These are phyloP conservation scores for Cotoneaster glaucophyllus DNA, from an alignment of 306 rosid genomes.

Conservation along the genomic window DNA sequence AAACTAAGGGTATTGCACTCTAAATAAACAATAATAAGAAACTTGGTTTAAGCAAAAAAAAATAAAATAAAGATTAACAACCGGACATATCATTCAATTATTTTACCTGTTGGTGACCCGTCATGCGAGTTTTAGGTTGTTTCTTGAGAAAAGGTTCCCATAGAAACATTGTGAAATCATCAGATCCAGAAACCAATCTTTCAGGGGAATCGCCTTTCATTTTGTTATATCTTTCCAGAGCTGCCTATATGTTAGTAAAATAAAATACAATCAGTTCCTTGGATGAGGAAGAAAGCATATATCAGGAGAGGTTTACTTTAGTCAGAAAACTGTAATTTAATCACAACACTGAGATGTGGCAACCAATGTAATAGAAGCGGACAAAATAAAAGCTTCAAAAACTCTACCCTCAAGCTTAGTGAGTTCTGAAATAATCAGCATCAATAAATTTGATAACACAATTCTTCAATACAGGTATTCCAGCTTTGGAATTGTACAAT, in stretches of 20 bases:
- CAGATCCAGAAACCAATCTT: slow-evolving; percentile 95
- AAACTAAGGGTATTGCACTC: slow-evolving; percentile 3
- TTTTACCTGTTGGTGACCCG: slow-evolving; percentile 92
- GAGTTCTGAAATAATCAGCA: background rate
- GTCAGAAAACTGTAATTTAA: background rate
- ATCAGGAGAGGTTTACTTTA: background rate
- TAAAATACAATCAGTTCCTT: background rate
- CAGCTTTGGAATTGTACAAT: background rate
- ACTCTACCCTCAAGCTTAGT: background rate
- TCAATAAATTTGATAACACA: background rate
- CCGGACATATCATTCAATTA: background rate
- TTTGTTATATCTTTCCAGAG: slow-evolving; percentile 79
- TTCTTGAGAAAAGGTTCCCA: slow-evolving; percentile 91
- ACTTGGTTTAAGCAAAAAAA: background rate
- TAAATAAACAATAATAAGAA: slow-evolving; percentile 7
- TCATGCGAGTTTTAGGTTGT: slow-evolving; percentile 88
- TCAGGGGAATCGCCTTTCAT: slow-evolving; percentile 87
- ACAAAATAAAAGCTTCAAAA: background rate
- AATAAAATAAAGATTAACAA: background rate
- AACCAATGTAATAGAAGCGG: background rate
- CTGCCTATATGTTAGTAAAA: slow-evolving; percentile 47
- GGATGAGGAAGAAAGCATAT: background rate
- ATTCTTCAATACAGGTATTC: background rate
- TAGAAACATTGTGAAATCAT: slow-evolving; percentile 92
- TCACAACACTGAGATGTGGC: background rate